Conservation (phyloP, 345 rosid genomes). For the Eucalyptus melliodora region DNA sequence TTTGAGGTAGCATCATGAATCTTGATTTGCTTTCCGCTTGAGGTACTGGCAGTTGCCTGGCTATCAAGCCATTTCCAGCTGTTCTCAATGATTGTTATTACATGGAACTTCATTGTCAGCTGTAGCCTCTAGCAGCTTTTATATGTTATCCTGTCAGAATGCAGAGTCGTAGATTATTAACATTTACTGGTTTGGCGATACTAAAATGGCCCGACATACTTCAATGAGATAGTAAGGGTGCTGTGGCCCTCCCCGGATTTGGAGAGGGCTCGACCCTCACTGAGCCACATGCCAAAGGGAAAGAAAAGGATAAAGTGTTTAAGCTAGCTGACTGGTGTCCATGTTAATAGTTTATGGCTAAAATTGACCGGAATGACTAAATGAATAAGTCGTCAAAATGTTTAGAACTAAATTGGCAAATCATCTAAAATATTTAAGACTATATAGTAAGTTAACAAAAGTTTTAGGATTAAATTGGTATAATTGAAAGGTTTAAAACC, state of each 20-base stretch:
- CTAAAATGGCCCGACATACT: neutral
- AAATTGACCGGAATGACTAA: too few relatives aligned
- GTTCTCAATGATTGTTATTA: neutral
- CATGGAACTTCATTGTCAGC: neutral
- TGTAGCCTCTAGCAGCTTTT: neutral
- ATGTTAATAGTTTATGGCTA: accelerated
- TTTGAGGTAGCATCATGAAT: neutral
- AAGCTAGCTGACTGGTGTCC: accelerated
- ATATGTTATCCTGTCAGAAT: neutral
- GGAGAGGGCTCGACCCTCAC: too few relatives aligned
- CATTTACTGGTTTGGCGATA: neutral
- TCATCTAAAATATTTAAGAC: too few relatives aligned
- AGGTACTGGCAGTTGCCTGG: neutral
- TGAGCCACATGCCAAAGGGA: too few relatives aligned
- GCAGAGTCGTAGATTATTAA: neutral
- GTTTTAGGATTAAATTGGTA: too few relatives aligned
- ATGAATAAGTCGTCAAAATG: too few relatives aligned
- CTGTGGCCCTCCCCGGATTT: too few relatives aligned
- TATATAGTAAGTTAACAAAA: too few relatives aligned
- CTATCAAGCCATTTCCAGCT: neutral
- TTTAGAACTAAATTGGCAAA: too few relatives aligned
- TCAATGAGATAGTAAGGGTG: too few relatives aligned
- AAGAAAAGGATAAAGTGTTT: too few relatives aligned
- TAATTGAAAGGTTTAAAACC: too few relatives aligned
- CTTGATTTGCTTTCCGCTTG: neutral